Evolutionary conservation across 495 filamentous ascomycete genomes (phyloP).

Genomic region (Penicillium egyptiacum): DNA sequence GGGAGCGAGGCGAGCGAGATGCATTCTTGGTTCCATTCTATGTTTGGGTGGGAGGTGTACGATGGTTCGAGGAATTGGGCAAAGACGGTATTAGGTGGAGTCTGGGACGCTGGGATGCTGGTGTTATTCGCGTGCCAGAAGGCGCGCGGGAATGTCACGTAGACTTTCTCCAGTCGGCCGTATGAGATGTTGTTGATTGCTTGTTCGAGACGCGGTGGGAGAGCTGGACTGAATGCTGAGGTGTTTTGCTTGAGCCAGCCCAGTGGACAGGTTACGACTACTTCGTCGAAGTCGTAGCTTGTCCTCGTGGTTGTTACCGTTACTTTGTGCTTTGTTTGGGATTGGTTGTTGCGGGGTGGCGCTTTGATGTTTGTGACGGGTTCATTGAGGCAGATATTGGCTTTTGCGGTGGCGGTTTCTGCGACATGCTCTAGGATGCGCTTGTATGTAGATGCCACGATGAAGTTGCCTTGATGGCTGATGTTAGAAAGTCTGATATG

Average conservation of each 20-base stretch:
- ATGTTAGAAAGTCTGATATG: not conserved
- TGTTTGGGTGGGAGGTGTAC: constrained; percentile 75
- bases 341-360: constrained; percentile 15
- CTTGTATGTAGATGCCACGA: constrained; percentile 83
- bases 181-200: constrained; percentile 82
- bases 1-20: constrained; percentile 74
- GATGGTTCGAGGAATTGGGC: constrained; percentile 48
- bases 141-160: constrained; percentile 78
- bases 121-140: constrained; percentile 52
- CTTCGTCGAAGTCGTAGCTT: constrained; percentile 68
- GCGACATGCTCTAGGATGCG: constrained; percentile 70
- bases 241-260: constrained; percentile 85
- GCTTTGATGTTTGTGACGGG: constrained; percentile 57
- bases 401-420: constrained; percentile 58
- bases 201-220: constrained; percentile 63
- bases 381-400: constrained; percentile 57
- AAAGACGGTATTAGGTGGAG: too few species aligned
- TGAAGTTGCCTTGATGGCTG: constrained; percentile 69
- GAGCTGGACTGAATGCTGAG: constrained; percentile 63
- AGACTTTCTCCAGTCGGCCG: constrained; percentile 88
- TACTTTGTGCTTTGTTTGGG: constrained; percentile 32
- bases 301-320: constrained; percentile 56
- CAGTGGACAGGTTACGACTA: constrained; percentile 81
- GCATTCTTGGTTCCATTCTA: constrained; percentile 75
- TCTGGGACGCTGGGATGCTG: too few species aligned